phyloP scores from a whole-genome alignment of 2,329 filamentous ascomycete genomes.

The Thelonectria blattea region DNA sequence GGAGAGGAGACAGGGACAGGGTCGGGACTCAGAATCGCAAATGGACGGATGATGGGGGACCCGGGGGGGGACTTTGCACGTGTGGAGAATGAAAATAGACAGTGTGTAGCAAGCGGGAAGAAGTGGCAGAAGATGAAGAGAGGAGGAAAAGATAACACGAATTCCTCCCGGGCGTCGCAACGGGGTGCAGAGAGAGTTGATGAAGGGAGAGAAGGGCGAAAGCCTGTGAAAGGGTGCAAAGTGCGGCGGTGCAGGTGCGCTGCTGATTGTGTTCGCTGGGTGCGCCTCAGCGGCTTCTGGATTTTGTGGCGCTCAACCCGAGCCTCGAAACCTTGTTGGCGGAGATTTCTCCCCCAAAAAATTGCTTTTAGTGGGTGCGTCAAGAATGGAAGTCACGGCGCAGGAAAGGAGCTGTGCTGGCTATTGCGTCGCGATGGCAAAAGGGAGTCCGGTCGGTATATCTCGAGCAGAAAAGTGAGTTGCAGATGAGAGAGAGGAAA shows the following conservation, averaged over 20 bases:
- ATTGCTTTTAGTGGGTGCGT: constrained; percentile 16
- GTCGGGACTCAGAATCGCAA: constrained; percentile 9
- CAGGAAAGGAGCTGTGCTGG: constrained; percentile 14
- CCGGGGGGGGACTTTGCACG: constrained; percentile 10
- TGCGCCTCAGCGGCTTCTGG: constrained; percentile 24
- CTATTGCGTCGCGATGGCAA: constrained; percentile 12
- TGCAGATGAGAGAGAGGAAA: constrained; percentile 12
- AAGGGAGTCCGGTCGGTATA: neutral
- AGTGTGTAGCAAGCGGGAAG: neutral
- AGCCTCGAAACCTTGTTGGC: constrained; percentile 36
- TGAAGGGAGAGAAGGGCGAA: constrained; percentile 2
- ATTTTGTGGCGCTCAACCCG: constrained; percentile 38
- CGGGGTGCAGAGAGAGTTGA: constrained; percentile 8
- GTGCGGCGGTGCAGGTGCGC: neutral
- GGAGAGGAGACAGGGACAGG: neutral
- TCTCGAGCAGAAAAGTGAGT: too few relatives aligned
- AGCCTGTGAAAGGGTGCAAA: neutral
- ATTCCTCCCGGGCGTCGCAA: neutral
- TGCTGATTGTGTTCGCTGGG: neutral
- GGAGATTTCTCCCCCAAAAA: constrained; percentile 28
- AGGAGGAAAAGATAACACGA: constrained; percentile 9
- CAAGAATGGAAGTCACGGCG: constrained; percentile 16
- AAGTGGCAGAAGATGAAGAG: neutral
- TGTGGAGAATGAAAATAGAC: constrained; percentile 11
- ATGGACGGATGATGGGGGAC: constrained; percentile 16